Evolutionary conservation across 306 rosid genomes (phyloP).

Genomic region (Vigna reflexopilosa): DNA sequence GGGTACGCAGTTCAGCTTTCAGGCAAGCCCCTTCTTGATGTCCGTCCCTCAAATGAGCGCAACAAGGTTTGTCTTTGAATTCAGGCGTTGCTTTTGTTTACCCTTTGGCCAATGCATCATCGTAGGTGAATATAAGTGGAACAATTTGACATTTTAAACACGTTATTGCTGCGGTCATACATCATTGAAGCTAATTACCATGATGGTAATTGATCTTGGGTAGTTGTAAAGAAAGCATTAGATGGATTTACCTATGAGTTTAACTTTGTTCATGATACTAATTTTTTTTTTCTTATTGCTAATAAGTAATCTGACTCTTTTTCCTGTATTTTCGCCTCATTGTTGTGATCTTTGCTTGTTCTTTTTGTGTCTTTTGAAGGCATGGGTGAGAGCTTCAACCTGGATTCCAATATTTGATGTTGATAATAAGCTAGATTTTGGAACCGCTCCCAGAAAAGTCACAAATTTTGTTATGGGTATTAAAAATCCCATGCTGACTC

Average conservation of each 20-base stretch:
- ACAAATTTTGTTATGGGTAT: conserved; percentile 83
- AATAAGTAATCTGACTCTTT: conserved; percentile 19
- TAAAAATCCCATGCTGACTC: conserved; percentile 32
- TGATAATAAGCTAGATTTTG: conserved; percentile 60
- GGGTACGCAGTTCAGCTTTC: conserved; percentile 95
- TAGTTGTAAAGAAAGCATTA: conserved; percentile 32
- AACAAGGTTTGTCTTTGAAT: conserved; percentile 61
- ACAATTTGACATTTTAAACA: conserved; percentile 20
- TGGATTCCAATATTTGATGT: conserved; percentile 93
- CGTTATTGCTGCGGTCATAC: conserved; percentile 15
- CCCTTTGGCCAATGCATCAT: neutral
- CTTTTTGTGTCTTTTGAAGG: conserved; percentile 61
- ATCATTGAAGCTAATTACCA: neutral
- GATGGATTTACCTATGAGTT: neutral
- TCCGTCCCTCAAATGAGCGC: conserved; percentile 87
- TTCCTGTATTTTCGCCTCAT: conserved; percentile 13
- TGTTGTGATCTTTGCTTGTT: conserved; percentile 30
- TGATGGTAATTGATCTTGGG: conserved; percentile 11
- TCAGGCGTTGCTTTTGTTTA: conserved; percentile 14
- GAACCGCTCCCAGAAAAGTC: conserved; percentile 74
- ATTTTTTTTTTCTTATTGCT: conserved; percentile 23
- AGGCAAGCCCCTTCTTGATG: conserved; percentile 88
- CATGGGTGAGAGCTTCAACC: conserved; percentile 90
- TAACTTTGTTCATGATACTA: conserved; percentile 1
- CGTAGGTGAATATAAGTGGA: conserved; percentile 14